A percentile compares a stretch with the other conserved stretches of the same genome.
Evolutionary conservation across 306 rosid genomes (phyloP).

Genomic region (Gleditsia sinensis): DNA sequence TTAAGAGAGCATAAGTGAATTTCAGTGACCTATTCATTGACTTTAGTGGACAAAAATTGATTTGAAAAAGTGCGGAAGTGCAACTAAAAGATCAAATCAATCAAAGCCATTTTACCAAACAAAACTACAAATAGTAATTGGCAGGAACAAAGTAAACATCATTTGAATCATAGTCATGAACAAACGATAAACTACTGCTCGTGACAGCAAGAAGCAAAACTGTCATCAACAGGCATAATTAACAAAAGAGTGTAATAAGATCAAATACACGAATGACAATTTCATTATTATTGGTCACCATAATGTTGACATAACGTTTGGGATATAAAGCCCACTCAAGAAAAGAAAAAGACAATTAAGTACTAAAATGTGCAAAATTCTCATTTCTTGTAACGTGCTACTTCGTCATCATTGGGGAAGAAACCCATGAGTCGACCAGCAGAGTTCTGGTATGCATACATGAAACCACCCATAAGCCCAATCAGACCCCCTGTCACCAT

Average conservation of each 20-base stretch:
- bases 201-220: neutral
- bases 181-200: neutral
- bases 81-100: neutral
- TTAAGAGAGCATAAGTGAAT: too few species aligned
- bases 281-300: conserved; percentile 4
- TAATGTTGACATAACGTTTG: neutral
- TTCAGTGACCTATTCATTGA: too few species aligned
- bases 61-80: neutral
- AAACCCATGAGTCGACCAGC: conserved; percentile 92
- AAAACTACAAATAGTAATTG: neutral
- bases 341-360: neutral
- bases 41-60: too few species aligned
- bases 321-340: neutral
- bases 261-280: neutral
- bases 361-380: neutral
- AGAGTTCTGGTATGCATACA: conserved; percentile 95
- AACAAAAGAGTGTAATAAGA: neutral
- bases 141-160: neutral
- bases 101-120: neutral
- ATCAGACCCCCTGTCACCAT: conserved; percentile 96
- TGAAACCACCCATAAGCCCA: conserved; percentile 92
- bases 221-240: neutral
- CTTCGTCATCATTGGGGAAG: conserved; percentile 89
- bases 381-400: conserved; percentile 83
- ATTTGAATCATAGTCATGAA: neutral